Conservation (phyloP, 1,284 basidiomycete genomes). For the Cystobasidiaceae sp. region DNA sequence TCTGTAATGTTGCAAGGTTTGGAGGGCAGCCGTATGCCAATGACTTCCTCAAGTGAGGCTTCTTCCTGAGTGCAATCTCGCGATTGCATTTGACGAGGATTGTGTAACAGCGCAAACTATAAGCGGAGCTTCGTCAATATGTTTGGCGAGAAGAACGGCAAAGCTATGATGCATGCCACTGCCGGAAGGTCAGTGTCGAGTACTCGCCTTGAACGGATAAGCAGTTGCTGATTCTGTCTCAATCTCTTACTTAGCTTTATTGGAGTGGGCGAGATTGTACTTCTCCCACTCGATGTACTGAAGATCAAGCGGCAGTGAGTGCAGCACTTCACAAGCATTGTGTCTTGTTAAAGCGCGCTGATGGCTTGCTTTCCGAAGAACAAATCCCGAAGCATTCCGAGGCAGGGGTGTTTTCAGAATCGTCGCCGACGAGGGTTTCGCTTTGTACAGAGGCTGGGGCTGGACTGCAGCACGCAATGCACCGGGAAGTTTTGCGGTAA, state of each 20-base stretch:
- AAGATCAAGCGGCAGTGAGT: conserved; percentile 88
- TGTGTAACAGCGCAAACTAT: conserved; percentile 42
- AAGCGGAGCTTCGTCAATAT: conserved; percentile 72
- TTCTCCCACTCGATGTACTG: conserved; percentile 89
- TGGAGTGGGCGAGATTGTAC: conserved; percentile 93
- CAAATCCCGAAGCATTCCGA: conserved; percentile 91
- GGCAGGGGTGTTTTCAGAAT: conserved; percentile 85
- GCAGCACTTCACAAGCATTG: conserved; percentile 38
- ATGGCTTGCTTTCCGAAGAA: conserved; percentile 43
- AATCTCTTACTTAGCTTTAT: conserved; percentile 59
- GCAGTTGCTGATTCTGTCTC: not conserved
- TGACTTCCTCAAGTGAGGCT: conserved; percentile 64
- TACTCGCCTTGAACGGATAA: not conserved
- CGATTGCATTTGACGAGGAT: no score
- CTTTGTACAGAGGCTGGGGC: conserved; percentile 93
- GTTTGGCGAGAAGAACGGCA: conserved; percentile 94
- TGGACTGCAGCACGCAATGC: conserved; percentile 99
- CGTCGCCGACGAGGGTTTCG: conserved; percentile 81
- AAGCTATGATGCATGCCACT: conserved; percentile 89
- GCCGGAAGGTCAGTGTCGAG: conserved; percentile 70
- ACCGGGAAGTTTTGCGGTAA: conserved; percentile 86
- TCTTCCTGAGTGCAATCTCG: no score
- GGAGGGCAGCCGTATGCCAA: conserved; percentile 98
- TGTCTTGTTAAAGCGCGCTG: conserved; percentile 35
- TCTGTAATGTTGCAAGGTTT: conserved; percentile 60